Evolutionary conservation across 129 eudicot species (phyloP).

Genomic region (Lonicera japonica): DNA sequence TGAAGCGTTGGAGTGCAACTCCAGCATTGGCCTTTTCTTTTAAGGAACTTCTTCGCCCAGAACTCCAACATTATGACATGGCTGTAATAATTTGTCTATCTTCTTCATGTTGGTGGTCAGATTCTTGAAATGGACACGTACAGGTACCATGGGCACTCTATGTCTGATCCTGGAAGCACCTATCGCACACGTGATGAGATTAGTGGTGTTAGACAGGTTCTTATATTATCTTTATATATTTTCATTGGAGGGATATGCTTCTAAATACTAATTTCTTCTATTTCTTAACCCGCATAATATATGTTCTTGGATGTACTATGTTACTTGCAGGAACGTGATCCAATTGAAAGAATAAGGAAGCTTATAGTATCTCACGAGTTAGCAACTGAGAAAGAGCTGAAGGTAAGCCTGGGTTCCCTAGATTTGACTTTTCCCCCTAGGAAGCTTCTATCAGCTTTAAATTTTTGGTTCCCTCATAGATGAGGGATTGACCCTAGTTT

Average conservation of each 20-base stretch:
- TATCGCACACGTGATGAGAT: conserved; percentile 98
- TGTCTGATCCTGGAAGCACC: conserved; percentile 99
- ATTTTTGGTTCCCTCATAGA: neutral
- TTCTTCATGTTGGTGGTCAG: conserved; percentile 31
- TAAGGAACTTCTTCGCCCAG: too few relatives aligned
- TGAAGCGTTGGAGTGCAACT: too few relatives aligned
- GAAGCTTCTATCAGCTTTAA: neutral
- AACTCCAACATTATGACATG: too few relatives aligned
- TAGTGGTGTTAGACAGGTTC: conserved; percentile 84
- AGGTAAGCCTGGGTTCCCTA: conserved; percentile 40
- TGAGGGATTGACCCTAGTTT: too few relatives aligned
- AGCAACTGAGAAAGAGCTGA: conserved; percentile 79
- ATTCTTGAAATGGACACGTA: conserved; percentile 98
- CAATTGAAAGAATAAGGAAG: conserved; percentile 84
- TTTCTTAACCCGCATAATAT: neutral
- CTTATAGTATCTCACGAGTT: conserved; percentile 76
- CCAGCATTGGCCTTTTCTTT: too few relatives aligned
- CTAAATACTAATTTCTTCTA: neutral
- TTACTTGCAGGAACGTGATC: conserved; percentile 83
- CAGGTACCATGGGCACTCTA: conserved; percentile 98
- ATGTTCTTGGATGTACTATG: neutral
- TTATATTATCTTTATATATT: neutral
- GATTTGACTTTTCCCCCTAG: neutral
- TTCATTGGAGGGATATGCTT: neutral
- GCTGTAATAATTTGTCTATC: neutral